Conservation (phyloP, 345 rosid genomes). For the Rhizophora mangle region DNA sequence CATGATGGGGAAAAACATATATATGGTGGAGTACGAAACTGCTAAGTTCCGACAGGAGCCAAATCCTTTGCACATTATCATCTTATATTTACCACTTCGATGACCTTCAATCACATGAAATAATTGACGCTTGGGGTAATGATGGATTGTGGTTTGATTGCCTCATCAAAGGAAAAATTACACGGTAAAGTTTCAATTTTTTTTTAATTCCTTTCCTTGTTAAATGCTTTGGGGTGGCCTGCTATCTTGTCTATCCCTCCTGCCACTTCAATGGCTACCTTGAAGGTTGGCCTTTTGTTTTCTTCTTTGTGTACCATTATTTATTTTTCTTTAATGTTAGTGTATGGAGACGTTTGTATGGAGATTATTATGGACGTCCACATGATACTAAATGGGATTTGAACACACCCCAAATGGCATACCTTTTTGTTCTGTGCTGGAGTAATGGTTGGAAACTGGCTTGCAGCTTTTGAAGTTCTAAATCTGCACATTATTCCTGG, state of each 20-base stretch:
- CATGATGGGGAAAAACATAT: too few relatives aligned
- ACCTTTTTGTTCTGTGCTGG: slow-evolving; percentile 58
- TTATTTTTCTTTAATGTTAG: slow-evolving; percentile 86
- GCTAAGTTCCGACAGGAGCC: too few relatives aligned
- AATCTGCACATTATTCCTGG: slow-evolving; percentile 72
- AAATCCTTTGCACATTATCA: too few relatives aligned
- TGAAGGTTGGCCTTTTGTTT: slow-evolving; percentile 84
- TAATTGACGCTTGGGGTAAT: too few relatives aligned
- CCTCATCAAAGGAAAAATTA: too few relatives aligned
- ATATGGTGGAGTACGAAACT: too few relatives aligned
- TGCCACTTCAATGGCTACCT: slow-evolving; percentile 78
- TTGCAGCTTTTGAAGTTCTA: slow-evolving; percentile 86
- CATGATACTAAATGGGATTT: slow-evolving; percentile 84
- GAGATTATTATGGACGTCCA: slow-evolving; percentile 59
- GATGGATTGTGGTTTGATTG: too few relatives aligned
- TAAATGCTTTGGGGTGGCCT: slow-evolving; percentile 46
- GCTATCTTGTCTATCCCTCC: slow-evolving; percentile 58
- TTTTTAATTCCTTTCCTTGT: too few relatives aligned
- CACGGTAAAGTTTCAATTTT: too few relatives aligned
- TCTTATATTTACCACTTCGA: too few relatives aligned
- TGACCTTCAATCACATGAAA: too few relatives aligned
- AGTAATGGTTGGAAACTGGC: slow-evolving; percentile 64
- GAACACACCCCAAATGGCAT: slow-evolving; percentile 45
- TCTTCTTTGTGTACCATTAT: slow-evolving; percentile 80
- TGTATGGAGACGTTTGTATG: slow-evolving; percentile 67